These are phyloP conservation scores for Moelleriella libera DNA, from an alignment of 2,329 filamentous ascomycete species.

Conservation along the genomic window DNA sequence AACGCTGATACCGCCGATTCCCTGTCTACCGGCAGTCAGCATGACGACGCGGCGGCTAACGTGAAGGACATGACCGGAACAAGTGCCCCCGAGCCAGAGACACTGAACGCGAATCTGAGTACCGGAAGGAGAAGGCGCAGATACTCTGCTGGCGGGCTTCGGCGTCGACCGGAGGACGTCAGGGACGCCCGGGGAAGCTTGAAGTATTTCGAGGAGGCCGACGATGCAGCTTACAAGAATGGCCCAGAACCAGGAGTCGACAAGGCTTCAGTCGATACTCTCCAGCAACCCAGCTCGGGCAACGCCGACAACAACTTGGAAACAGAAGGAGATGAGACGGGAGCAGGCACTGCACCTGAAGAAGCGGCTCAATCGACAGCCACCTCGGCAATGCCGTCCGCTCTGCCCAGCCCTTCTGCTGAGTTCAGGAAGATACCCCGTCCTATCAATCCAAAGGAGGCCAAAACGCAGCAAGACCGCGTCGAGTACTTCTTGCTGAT, in stretches of 20 bases:
- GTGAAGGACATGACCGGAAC: constrained; percentile 46
- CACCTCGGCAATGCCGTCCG: constrained; percentile 14
- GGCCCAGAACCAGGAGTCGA: constrained; percentile 3
- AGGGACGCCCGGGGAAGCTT: constrained; percentile 58
- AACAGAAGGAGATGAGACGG: not conserved
- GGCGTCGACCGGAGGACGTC: constrained; percentile 59
- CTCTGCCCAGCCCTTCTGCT: constrained; percentile 20
- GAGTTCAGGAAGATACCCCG: constrained; percentile 32
- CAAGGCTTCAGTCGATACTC: not conserved
- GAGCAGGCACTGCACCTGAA: not conserved
- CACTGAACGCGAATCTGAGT: constrained; percentile 26
- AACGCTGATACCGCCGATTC: constrained; percentile 9
- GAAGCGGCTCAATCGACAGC: constrained; percentile 9
- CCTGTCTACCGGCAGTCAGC: constrained; percentile 12
- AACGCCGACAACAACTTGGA: not conserved
- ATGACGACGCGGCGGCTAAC: constrained; percentile 20
- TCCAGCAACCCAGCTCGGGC: not conserved
- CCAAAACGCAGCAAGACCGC: constrained; percentile 39
- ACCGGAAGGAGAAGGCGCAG: constrained; percentile 46
- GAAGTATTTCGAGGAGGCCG: constrained; percentile 84
- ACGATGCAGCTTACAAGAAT: constrained; percentile 60
- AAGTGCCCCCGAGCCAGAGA: constrained; percentile 50
- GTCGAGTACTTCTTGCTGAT: constrained; percentile 88
- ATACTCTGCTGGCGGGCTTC: constrained; percentile 76
- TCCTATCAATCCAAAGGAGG: constrained; percentile 55